A percentile compares a stretch with the other conserved stretches of the same genome.
Conservation (phyloP, 2,329 filamentous ascomycete species). For the Colletotrichum tanaceti region DNA sequence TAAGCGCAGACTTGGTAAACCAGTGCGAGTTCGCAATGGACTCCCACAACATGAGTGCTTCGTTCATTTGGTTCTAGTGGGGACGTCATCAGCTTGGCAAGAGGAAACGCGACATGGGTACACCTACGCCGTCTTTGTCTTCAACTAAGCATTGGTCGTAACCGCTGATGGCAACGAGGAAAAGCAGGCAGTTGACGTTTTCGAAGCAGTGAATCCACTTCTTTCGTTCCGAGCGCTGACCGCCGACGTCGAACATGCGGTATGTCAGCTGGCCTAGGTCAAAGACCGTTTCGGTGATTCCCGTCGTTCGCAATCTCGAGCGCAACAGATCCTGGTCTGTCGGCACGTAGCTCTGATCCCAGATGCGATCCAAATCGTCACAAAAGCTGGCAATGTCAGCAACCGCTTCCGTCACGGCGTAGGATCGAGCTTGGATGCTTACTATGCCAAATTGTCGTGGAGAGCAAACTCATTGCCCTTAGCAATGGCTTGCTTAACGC, state of each 20-base stretch:
- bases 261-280: constrained; percentile 92
- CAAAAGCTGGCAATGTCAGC: constrained; percentile 74
- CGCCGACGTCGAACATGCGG: constrained; percentile 96
- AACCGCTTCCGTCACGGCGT: neutral
- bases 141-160: constrained; percentile 97
- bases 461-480: constrained; percentile 97
- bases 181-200: constrained; percentile 90
- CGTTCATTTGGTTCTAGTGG: constrained; percentile 87
- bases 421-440: constrained; percentile 52
- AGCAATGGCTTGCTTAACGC: constrained; percentile 86
- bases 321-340: constrained; percentile 95
- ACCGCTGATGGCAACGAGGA: constrained; percentile 93
- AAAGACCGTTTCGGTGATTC: constrained; percentile 95
- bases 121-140: constrained; percentile 91
- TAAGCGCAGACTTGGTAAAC: constrained; percentile 85
- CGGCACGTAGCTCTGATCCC: constrained; percentile 82
- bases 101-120: neutral
- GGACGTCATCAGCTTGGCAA: constrained; percentile 40
- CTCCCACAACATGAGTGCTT: constrained; percentile 87
- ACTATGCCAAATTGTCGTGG: constrained; percentile 97
- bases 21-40: constrained; percentile 88
- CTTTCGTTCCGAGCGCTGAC: constrained; percentile 91
- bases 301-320: constrained; percentile 89
- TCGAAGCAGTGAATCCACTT: constrained; percentile 99
- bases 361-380: constrained; percentile 79